These are phyloP conservation scores for Aurinia saxatilis DNA, from an alignment of 345 rosid species.

Conservation along the genomic window DNA sequence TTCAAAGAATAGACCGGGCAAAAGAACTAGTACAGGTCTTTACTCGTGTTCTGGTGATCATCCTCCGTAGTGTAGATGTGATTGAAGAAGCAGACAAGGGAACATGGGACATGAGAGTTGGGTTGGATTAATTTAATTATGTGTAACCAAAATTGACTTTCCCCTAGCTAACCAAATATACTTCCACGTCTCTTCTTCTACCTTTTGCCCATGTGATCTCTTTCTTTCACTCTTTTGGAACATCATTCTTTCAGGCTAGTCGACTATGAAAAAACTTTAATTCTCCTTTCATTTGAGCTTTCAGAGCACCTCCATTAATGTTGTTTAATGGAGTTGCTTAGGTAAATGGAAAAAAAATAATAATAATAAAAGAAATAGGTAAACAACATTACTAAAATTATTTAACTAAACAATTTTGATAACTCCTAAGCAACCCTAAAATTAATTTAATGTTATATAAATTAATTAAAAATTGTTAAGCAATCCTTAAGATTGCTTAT, in stretches of 20 bases:
- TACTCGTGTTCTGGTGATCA: slow-evolving; percentile 11
- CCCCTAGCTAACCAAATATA: slow-evolving; percentile 20
- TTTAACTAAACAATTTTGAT: too few species aligned
- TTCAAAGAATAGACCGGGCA: slow-evolving; percentile 23
- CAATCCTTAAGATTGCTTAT: too few species aligned
- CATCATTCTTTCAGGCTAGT: not conserved
- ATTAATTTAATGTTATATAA: too few species aligned
- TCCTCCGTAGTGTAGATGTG: slow-evolving; percentile 13
- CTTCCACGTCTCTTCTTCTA: slow-evolving; percentile 22
- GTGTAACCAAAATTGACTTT: slow-evolving; percentile 13
- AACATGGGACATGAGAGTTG: slow-evolving; percentile 29
- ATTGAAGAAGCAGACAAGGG: slow-evolving; percentile 19
- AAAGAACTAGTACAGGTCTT: slow-evolving; percentile 9
- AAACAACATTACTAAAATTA: too few species aligned
- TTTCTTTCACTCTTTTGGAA: slow-evolving; percentile 26
- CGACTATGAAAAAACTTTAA: slow-evolving; percentile 6
- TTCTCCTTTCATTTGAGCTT: too few species aligned
- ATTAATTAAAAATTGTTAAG: too few species aligned
- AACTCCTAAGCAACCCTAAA: too few species aligned
- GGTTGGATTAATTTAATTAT: slow-evolving; percentile 10
- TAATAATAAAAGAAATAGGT: too few species aligned
- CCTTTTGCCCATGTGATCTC: slow-evolving; percentile 14
- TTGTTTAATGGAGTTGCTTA: too few species aligned
- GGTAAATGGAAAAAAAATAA: too few species aligned
- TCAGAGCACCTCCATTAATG: too few species aligned